Conservation (phyloP, 495 filamentous ascomycete genomes). For the Bryoglossum gracile region DNA sequence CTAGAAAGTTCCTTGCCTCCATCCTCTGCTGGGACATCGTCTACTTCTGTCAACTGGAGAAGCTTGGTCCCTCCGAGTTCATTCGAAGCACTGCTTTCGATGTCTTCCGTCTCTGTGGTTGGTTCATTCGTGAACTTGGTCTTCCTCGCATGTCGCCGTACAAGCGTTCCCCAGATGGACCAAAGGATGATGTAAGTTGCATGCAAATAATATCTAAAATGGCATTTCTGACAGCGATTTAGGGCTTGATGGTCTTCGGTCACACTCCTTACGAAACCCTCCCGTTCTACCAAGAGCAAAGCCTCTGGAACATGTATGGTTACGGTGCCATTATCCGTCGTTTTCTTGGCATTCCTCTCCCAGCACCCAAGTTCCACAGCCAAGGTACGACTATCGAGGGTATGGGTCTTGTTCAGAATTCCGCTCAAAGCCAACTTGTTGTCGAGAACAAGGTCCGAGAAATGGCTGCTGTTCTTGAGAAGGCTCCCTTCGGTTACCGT, state of each 20-base stretch:
- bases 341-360: slow-evolving; percentile 2
- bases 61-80: slow-evolving; percentile 1
- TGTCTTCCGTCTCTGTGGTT: not conserved
- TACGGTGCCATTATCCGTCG: slow-evolving; percentile 1
- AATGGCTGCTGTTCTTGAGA: slow-evolving; percentile 1
- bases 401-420: slow-evolving; percentile 1
- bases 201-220: no score
- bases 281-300: slow-evolving; percentile 6
- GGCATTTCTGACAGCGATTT: no score
- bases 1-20: slow-evolving; percentile 6
- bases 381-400: slow-evolving; percentile 6
- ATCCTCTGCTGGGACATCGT: slow-evolving; percentile 1
- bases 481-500: slow-evolving; percentile 3
- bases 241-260: slow-evolving; percentile 8
- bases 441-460: slow-evolving; percentile 9
- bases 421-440: not conserved
- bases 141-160: not conserved
- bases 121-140: not conserved
- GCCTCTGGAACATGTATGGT: slow-evolving; percentile 2
- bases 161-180: not conserved
- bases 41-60: slow-evolving; percentile 10
- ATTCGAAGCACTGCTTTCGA: slow-evolving; percentile 3
- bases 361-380: not conserved
- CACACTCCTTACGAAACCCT: slow-evolving; percentile 12
- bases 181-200: slow-evolving; percentile 3